Evolutionary conservation across 2,329 filamentous ascomycete genomes (phyloP).

Genomic region (Neofusicoccum laricinum): DNA sequence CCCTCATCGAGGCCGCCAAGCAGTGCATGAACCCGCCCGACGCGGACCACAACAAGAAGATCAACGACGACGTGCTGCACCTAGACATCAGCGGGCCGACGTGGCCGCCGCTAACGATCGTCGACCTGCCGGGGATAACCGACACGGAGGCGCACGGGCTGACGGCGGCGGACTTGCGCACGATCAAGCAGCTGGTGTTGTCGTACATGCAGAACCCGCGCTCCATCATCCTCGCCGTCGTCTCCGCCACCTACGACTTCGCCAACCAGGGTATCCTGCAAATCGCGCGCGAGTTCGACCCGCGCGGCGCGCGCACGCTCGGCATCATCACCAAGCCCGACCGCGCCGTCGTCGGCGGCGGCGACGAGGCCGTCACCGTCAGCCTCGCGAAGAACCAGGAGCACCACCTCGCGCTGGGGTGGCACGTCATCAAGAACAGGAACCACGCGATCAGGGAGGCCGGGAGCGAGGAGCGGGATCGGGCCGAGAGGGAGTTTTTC

Average conservation of each 20-base stretch:
- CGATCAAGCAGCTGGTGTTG: slow-evolving; percentile 37
- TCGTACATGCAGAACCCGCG: slow-evolving; percentile 56
- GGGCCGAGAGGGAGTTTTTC: slow-evolving; percentile 36
- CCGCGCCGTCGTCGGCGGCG: slow-evolving; percentile 35
- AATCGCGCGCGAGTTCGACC: slow-evolving; percentile 49
- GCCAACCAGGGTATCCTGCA: slow-evolving; percentile 57
- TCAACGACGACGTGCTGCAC: slow-evolving; percentile 26
- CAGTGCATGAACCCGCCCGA: slow-evolving; percentile 45
- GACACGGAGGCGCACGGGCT: slow-evolving; percentile 30
- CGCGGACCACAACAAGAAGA: slow-evolving; percentile 17
- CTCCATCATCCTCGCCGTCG: slow-evolving; percentile 58
- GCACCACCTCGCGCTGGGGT: slow-evolving; percentile 45
- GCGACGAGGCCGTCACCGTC: slow-evolving; percentile 41
- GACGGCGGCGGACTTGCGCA: slow-evolving; percentile 30
- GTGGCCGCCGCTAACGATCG: slow-evolving; percentile 30
- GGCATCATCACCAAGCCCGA: slow-evolving; percentile 59
- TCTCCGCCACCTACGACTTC: slow-evolving; percentile 44
- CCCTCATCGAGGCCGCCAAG: slow-evolving; percentile 51
- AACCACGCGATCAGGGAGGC: slow-evolving; percentile 30
- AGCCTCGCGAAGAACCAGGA: slow-evolving; percentile 40
- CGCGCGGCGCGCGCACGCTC: slow-evolving; percentile 46
- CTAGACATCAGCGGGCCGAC: slow-evolving; percentile 25
- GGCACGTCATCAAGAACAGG: slow-evolving; percentile 55
- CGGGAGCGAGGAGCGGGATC: slow-evolving; percentile 36
- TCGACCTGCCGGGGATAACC: slow-evolving; percentile 41